Base-by-base conservation (phyloP, 495 filamentous ascomycete genomes). In the Penicillium samsonianum region DNA sequence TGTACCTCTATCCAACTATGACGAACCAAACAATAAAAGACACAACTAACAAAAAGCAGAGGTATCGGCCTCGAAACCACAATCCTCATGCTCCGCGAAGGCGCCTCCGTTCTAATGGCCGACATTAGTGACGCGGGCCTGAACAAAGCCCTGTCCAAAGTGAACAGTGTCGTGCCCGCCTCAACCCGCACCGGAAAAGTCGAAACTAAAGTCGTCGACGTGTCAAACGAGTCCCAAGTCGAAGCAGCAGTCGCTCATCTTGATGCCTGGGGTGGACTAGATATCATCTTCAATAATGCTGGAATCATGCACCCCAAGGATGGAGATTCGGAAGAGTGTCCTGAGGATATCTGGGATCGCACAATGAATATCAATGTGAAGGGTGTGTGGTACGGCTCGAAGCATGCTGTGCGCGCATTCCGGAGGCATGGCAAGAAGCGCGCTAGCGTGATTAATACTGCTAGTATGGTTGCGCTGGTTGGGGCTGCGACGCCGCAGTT, bases 231-330 rank as follows among this genome's bases (percentile, higher is more conserved):
- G 73, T 63, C 78, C 55, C 81, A 90, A 28, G 84, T 96, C 22
- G 72, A 88, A 60, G 82, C 87, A 28, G 78, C 84, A 58, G 80
- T 96, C 17, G 84, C 85, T 53, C 70, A 78, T 2, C 70, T 91
- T 42, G 92, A 97, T 65, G 56, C 75, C 45, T 96, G 90, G 91
- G 93, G 92, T 62, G 94, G 94, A n/a, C 76, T 90, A 0, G 94
- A 98, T 71, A 80, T 97, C 62, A 90, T 98, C 61, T 98, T 96
- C 84, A 98, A 98, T 82, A 98, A 98, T 69, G 94, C 94, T 1
- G 94, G 94, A n/a, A 98, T 98, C 69, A 98, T 98, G 94, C 92
- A 97, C 71, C 82, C 81, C 30, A 79, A 88, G 53, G 94, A 98
- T 69, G 88, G 83, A 57, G 92, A 96, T 73, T 90, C 93, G 19